These are phyloP conservation scores for Trypanosoma melophagium DNA, from an alignment of 208 protist species.

Conservation along the genomic window DNA sequence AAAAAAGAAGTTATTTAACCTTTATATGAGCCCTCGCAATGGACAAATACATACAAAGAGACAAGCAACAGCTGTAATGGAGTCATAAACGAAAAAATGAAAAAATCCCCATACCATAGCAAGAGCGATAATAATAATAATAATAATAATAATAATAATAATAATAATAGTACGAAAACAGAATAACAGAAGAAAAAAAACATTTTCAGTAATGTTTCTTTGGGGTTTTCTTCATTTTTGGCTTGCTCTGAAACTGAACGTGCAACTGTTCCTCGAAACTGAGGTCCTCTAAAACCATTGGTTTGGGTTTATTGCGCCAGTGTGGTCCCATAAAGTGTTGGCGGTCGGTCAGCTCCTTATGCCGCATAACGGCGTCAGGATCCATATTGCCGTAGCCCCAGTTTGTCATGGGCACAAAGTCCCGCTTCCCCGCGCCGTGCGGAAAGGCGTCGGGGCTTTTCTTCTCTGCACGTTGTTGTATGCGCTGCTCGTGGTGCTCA, in stretches of 20 bases:
- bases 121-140: conserved; percentile 28
- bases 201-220: conserved; percentile 83
- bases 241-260: conserved; percentile 83
- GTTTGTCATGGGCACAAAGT: conserved; percentile 93
- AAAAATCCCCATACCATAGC: not conserved
- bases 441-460: conserved; percentile 80
- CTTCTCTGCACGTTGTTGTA: conserved; percentile 54
- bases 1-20: not conserved
- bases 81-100: conserved; percentile 4
- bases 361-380: conserved; percentile 76
- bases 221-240: conserved; percentile 87
- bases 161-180: too few species aligned
- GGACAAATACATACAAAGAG: too few species aligned
- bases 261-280: conserved; percentile 90
- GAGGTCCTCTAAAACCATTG: conserved; percentile 82
- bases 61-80: too few species aligned
- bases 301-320: conserved; percentile 81
- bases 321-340: conserved; percentile 89
- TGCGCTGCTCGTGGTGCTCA: conserved; percentile 69
- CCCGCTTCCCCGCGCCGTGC: conserved; percentile 70
- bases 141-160: conserved; percentile 16
- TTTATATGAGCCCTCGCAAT: too few species aligned
- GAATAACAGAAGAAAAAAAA: conserved; percentile 8
- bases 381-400: conserved; percentile 90
- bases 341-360: conserved; percentile 86